phyloP scores from a whole-genome alignment of 305 asterid species.

The Coffea humblotiana region DNA sequence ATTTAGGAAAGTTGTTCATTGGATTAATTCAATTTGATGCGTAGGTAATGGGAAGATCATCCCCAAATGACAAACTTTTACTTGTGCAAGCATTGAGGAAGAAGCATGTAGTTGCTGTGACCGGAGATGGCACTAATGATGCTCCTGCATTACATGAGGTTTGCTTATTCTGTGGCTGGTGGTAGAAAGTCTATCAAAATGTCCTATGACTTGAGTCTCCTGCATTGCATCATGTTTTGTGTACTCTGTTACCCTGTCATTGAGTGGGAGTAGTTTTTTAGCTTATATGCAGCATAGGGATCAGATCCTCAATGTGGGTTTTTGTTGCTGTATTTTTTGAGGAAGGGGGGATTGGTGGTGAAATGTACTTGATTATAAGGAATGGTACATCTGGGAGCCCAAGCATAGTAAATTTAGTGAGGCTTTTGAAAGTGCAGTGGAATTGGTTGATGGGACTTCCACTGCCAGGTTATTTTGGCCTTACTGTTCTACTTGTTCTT shows the following conservation, averaged over 20 bases:
- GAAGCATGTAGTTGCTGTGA: constrained; percentile 56
- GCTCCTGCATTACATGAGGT: constrained; percentile 65
- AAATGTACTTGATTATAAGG: neutral
- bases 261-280: neutral
- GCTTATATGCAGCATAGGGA: neutral
- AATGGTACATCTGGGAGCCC: neutral
- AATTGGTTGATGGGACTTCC: constrained; percentile 2
- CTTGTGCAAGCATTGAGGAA: constrained; percentile 54
- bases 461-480: neutral
- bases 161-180: constrained; percentile 20
- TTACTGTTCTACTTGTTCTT: neutral
- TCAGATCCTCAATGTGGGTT: neutral
- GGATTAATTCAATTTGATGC: constrained; percentile 7
- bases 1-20: neutral
- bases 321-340: neutral
- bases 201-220: neutral
- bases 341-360: neutral
- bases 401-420: neutral
- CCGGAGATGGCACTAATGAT: constrained; percentile 63
- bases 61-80: constrained; percentile 66
- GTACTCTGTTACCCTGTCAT: neutral
- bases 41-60: constrained; percentile 73
- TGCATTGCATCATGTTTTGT: neutral
- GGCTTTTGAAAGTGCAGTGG: neutral
- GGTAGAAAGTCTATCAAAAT: neutral